These are phyloP conservation scores for Macadamia integrifolia DNA, from an alignment of 164 flowering plant species.

Conservation along the genomic window DNA sequence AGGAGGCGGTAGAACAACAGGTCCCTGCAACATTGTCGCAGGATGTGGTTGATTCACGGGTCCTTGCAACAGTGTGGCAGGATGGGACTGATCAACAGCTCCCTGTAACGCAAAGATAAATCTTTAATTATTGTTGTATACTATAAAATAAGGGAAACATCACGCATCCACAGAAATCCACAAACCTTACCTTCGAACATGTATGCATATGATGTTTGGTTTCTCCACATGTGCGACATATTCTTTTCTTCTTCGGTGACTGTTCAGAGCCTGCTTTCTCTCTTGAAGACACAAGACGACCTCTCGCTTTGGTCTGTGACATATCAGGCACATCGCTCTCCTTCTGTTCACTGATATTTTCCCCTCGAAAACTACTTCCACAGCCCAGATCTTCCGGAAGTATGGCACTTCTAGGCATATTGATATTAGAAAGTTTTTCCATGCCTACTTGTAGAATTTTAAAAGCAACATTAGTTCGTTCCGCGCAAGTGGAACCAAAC, in stretches of 20 bases:
- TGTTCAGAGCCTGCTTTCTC: slow-evolving; percentile 13
- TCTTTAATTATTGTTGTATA: too few relatives aligned
- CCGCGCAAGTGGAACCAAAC: slow-evolving; percentile 13
- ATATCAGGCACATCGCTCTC: slow-evolving; percentile 9
- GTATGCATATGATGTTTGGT: slow-evolving; percentile 16
- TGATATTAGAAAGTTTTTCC: slow-evolving; percentile 10
- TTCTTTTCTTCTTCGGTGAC: slow-evolving; percentile 16
- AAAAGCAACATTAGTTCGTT: slow-evolving; percentile 11
- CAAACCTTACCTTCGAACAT: slow-evolving; percentile 10
- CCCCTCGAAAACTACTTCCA: slow-evolving; percentile 11
- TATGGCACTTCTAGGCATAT: slow-evolving; percentile 8
- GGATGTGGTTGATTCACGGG: slow-evolving; percentile 8
- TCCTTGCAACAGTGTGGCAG: slow-evolving; percentile 11
- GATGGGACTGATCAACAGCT: slow-evolving; percentile 10
- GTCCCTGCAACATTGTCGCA: slow-evolving; percentile 9
- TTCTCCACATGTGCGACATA: slow-evolving; percentile 18
- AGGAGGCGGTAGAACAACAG: slow-evolving; percentile 6
- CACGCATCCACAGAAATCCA: neutral
- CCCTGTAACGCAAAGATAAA: slow-evolving; percentile 8
- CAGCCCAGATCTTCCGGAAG: slow-evolving; percentile 13
- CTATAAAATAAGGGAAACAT: too few relatives aligned
- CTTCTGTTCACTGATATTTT: slow-evolving; percentile 6
- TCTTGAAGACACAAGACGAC: slow-evolving; percentile 15
- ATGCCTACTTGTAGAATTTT: slow-evolving; percentile 17
- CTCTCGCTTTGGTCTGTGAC: slow-evolving; percentile 10